Evolutionary conservation across 257 asterid genomes (phyloP).

Genomic region (Nicotiana undulata): DNA sequence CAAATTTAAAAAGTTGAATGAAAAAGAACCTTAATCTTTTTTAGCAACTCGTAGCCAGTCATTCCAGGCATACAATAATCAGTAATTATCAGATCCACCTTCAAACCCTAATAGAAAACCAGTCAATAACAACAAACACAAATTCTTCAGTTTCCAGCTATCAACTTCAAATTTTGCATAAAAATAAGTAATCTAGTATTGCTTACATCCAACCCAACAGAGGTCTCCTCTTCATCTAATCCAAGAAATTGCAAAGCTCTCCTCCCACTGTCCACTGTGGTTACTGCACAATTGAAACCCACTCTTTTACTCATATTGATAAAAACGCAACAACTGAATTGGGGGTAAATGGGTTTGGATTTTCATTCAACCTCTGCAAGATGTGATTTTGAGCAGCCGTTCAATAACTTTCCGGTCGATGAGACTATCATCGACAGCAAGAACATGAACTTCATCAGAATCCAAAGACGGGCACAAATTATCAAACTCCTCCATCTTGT

Average conservation of each 20-base stretch:
- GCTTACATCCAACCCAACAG: conserved; percentile 60
- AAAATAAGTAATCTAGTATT: neutral
- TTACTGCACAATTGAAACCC: conserved; percentile 34
- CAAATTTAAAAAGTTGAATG: neutral
- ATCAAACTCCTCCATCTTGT: conserved; percentile 14
- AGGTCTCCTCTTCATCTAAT: conserved; percentile 54
- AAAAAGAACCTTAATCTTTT: conserved; percentile 27
- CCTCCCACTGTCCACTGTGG: conserved; percentile 84
- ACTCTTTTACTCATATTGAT: neutral
- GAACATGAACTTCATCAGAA: conserved; percentile 30
- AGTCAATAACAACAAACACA: conserved; percentile 2
- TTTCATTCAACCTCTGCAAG: conserved; percentile 25
- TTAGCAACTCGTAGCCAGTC: conserved; percentile 84
- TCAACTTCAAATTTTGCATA: neutral
- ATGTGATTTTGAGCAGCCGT: conserved; percentile 28
- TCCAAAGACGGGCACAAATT: conserved; percentile 6
- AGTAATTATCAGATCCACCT: conserved; percentile 78
- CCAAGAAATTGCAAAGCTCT: conserved; percentile 85
- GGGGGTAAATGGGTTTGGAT: neutral
- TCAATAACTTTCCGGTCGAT: conserved; percentile 36
- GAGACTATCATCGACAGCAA: conserved; percentile 35
- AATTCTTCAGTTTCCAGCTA: no score
- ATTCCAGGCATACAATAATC: conserved; percentile 92
- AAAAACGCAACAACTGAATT: neutral
- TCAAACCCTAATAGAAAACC: conserved; percentile 56